Base-by-base conservation (phyloP, 1,284 basidiomycete genomes). In the Ustilago tritici region DNA sequence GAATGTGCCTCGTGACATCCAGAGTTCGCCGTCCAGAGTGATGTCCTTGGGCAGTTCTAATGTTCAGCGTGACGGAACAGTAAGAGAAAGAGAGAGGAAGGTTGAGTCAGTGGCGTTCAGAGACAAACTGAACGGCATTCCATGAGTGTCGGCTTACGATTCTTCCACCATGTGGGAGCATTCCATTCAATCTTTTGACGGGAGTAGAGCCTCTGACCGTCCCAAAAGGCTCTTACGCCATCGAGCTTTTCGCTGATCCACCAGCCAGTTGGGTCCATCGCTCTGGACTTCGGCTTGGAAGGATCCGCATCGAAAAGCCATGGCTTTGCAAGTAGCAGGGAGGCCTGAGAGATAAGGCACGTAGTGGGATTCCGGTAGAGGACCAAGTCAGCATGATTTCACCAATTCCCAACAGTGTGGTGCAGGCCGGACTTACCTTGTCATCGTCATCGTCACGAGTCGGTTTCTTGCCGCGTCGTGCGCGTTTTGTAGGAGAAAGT, bases 181-280 rank as follows among this genome's bases (percentile, higher is more conserved):
- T 88, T 89, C 82, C 91, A 91, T 0, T 88, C 87, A 78, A 91
- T 91, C 40, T 90, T 90, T 2, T 90, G 86, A 19, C 91, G 88
- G 75, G 90, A 91, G 70, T 89, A 88, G 80, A 92, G 89, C 32
- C 86, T 85, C 61, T 88, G 88, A 4, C 91, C 91, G 78, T 91
- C 90, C 84, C 89, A 92, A 79, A 88, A 91, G 0, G 90, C 90
- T 17, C 90, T 82, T 10, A 86, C 80, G 8, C 86, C 86, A 46
- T 87, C 86, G 10, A 87, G 82, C 79, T 80, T 92, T 80, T 92
- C 91, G 28, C 90, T 91, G 34, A 91, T 88, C 90, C 90, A 91
- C 90, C 90, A 91, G 0, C 90, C 90, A 11, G 88, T 89, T 0
- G 90, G 91, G 77, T 91, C 90, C 50, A 87, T 86, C 1, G 66